phyloP scores from a whole-genome alignment of 352 stramenopile genomes.

The Phytopythium aichiense region DNA sequence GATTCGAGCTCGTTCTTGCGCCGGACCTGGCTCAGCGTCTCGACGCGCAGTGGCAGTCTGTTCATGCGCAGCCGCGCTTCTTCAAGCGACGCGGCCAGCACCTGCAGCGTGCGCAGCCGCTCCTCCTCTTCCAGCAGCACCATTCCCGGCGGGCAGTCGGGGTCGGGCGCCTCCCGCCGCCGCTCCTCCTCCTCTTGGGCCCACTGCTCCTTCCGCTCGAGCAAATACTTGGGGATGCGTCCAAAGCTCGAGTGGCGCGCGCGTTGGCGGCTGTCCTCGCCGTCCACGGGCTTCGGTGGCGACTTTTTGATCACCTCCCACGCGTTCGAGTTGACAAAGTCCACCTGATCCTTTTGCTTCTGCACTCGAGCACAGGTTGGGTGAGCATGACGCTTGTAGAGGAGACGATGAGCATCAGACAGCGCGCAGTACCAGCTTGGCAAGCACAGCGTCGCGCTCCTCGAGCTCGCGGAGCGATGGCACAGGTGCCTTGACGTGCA shows the following conservation, averaged over 20 bases:
- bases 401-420: neutral
- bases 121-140: constrained; percentile 78
- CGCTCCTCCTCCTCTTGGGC: constrained; percentile 81
- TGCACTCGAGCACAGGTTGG: constrained; percentile 13
- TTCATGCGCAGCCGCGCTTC: constrained; percentile 69
- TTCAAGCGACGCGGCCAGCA: constrained; percentile 59
- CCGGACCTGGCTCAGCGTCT: constrained; percentile 77
- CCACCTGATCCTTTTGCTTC: constrained; percentile 51
- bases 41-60: constrained; percentile 74
- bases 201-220: constrained; percentile 78
- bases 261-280: constrained; percentile 11
- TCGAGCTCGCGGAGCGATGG: constrained; percentile 49
- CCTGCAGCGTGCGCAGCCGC: constrained; percentile 53
- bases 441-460: constrained; percentile 28
- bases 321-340: constrained; percentile 71
- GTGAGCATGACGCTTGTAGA: neutral
- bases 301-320: constrained; percentile 72
- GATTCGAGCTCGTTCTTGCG: constrained; percentile 78
- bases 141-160: constrained; percentile 86
- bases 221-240: constrained; percentile 62
- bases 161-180: constrained; percentile 64
- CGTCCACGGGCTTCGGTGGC: constrained; percentile 16
- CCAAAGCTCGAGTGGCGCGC: constrained; percentile 39
- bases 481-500: constrained; percentile 37
- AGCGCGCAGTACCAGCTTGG: constrained; percentile 20